phyloP scores from a whole-genome alignment of 495 filamentous ascomycete species.

The Aspergillus bridgeri region DNA sequence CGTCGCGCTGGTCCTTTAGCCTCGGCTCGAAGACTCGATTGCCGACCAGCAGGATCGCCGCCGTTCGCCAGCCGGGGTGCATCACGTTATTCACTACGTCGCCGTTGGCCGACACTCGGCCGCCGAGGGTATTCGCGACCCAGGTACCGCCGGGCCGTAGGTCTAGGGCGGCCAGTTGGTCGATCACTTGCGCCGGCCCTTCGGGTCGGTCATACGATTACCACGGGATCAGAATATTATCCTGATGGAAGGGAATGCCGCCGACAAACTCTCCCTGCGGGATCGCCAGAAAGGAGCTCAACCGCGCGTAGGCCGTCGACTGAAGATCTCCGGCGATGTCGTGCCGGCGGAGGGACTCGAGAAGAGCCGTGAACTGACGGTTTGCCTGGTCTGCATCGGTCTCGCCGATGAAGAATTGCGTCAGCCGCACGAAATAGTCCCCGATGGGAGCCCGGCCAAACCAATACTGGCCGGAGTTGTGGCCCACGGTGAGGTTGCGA shows the following conservation, averaged over 20 bases:
- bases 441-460: background rate
- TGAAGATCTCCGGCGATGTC: background rate
- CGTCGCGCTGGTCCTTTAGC: background rate
- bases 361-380: background rate
- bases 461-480: background rate
- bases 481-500: background rate
- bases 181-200: background rate
- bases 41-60: background rate
- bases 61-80: conserved; percentile 4
- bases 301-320: background rate
- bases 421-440: background rate
- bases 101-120: conserved; percentile 1
- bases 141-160: background rate
- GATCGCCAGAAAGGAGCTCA: background rate
- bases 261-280: background rate
- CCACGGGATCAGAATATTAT: background rate
- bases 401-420: background rate
- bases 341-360: background rate
- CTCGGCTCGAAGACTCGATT: background rate
- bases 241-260: background rate
- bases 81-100: background rate
- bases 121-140: conserved; percentile 6
- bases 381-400: background rate
- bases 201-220: background rate
- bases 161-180: background rate